A percentile compares a stretch with the other conserved stretches of the same genome.
phyloP scores from a whole-genome alignment of 2,329 filamentous ascomycete genomes.

The Dothideomycetidae sp. region DNA sequence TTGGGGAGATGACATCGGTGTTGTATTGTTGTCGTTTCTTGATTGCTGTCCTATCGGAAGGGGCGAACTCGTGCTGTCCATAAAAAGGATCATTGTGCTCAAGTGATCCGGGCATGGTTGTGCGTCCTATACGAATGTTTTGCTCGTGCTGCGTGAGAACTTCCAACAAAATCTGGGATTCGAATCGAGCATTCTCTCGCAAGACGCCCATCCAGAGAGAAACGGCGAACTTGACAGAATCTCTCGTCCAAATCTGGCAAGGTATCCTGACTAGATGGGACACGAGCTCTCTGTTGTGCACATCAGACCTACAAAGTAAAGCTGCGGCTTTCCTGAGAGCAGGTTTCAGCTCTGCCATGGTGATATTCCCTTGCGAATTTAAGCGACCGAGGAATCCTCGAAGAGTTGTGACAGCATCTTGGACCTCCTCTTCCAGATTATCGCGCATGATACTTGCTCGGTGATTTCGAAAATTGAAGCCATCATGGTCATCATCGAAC shows the following conservation, averaged over 20 bases:
- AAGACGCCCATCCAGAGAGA: constrained; percentile 95
- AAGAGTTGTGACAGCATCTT: constrained; percentile 44
- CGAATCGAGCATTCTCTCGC: constrained; percentile 83
- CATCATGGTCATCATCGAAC: constrained; percentile 52
- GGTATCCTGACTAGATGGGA: constrained; percentile 86
- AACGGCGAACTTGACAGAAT: constrained; percentile 87
- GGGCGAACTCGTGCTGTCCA: constrained; percentile 79
- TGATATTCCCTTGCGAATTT: constrained; percentile 51
- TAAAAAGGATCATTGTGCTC: constrained; percentile 70
- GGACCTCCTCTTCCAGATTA: constrained; percentile 16
- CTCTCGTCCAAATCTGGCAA: constrained; percentile 83
- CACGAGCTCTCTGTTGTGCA: constrained; percentile 63
- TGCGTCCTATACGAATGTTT: constrained; percentile 61
- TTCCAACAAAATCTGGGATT: constrained; percentile 71
- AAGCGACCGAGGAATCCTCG: constrained; percentile 60
- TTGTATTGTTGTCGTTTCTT: constrained; percentile 62
- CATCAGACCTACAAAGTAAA: constrained; percentile 63
- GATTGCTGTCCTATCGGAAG: constrained; percentile 65
- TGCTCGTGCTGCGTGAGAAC: constrained; percentile 85
- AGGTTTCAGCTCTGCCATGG: constrained; percentile 62
- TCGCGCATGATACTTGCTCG: constrained; percentile 5
- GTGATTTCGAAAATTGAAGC: constrained; percentile 3
- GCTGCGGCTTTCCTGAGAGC: constrained; percentile 74
- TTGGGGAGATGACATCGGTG: constrained; percentile 73
- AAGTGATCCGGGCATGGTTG: constrained; percentile 64